These are phyloP conservation scores for Parietaria judaica DNA, from an alignment of 306 rosid species.

Conservation along the genomic window DNA sequence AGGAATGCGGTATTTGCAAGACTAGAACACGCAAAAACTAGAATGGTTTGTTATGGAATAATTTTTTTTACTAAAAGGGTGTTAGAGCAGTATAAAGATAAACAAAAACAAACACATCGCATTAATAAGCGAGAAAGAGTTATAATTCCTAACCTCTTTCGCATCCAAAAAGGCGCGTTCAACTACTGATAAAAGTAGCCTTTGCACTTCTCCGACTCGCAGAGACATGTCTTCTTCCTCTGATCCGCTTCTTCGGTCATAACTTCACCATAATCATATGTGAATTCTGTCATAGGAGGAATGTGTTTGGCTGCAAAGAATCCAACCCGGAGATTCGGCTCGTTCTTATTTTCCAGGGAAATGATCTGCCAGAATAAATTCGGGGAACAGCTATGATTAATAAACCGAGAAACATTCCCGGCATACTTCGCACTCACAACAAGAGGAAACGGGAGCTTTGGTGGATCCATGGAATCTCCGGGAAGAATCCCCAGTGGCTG, in stretches of 20 bases:
- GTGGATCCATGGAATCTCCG: constrained; percentile 48
- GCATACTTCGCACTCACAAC: constrained; percentile 52
- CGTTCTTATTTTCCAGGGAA: constrained; percentile 48
- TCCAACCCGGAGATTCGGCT: constrained; percentile 62
- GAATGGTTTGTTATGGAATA: too few species aligned
- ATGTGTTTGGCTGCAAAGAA: constrained; percentile 64
- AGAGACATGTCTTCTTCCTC: constrained; percentile 72
- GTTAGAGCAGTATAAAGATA: constrained; percentile 2
- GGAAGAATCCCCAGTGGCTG: constrained; percentile 59
- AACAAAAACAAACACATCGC: background rate
- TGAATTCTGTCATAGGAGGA: constrained; percentile 86
- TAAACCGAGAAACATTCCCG: constrained; percentile 91
- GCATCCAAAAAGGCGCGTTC: constrained; percentile 22
- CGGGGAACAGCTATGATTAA: constrained; percentile 94
- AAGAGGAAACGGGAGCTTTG: constrained; percentile 60
- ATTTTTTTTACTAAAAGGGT: background rate
- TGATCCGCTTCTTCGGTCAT: constrained; percentile 45
- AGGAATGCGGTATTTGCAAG: too few species aligned
- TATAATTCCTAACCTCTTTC: constrained; percentile 38
- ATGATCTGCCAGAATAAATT: constrained; percentile 76
- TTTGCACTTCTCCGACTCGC: constrained; percentile 68
- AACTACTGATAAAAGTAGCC: constrained; percentile 44
- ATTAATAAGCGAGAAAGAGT: background rate
- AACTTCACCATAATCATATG: constrained; percentile 76
- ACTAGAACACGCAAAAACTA: too few species aligned